Base-by-base conservation (phyloP, 2,329 filamentous ascomycete genomes). In the Colletotrichum camelliae region DNA sequence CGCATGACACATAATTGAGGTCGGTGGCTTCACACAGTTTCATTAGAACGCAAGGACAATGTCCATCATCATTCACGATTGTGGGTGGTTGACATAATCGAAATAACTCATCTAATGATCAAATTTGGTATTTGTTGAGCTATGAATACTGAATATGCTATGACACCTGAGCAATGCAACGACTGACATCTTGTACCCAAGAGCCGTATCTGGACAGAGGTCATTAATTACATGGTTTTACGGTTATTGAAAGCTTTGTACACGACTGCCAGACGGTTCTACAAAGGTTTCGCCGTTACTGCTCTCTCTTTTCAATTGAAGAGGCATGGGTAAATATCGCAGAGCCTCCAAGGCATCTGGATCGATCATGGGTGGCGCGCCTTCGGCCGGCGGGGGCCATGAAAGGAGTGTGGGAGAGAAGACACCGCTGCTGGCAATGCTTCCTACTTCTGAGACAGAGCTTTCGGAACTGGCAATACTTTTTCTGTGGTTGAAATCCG, bases 401-500 rank as follows among this genome's bases (percentile, higher is more conserved):
- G 75, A 75, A 27, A 52, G 60, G 21, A 69, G 33, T 33, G 68
- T 72, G 4, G 68, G 65, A 8, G 75, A 75, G 57, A 77, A 66
- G 35, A 77, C 72, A 29, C 67, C 72, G 21, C 75, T 77, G 37
- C 75, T 77, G 7, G 57, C 64, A 10, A 58, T 35, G 62, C 72
- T 75, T 43, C 21, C 33, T 52, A 52, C 43, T 29, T 68, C 67
- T n/a, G 72, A 71, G 1, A 21, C 4, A 3, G 57, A 35, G 62
- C 62, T 77, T 29, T 68, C 65, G 15, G 39, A 52, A 27, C 72
- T 75, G 27, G 64, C 64, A 18, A 75, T 48, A 29, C 73, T 75
- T 65, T 75, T 75, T 9, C 73, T 39, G 33, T 75, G 73, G 35
- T 75, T 75, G 57, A 68, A 48, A n/a, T 75, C 73, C 29, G 67